Conservation (phyloP, 1,284 basidiomycete genomes). For the Moesziomyces sp. region DNA sequence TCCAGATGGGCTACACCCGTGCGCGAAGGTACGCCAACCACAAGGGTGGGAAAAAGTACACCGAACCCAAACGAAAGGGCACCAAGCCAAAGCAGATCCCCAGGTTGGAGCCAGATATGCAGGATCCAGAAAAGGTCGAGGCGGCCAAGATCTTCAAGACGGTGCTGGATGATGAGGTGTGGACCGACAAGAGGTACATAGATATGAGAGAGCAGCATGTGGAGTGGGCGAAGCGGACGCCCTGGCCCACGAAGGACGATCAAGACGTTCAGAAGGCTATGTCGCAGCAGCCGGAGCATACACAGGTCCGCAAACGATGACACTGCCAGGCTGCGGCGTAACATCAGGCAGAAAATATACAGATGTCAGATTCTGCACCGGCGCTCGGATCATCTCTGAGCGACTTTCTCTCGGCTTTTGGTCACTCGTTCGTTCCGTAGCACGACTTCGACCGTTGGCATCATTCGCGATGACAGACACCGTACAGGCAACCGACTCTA, state of each 20-base stretch:
- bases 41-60: slow-evolving; percentile 42
- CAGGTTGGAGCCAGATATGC: slow-evolving; percentile 12
- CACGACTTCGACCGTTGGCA: background rate
- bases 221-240: slow-evolving; percentile 10
- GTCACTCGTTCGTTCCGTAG: background rate
- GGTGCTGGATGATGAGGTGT: slow-evolving; percentile 26
- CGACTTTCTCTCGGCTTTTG: no score
- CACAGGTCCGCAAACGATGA: slow-evolving; percentile 5
- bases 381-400: slow-evolving; percentile 18
- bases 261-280: slow-evolving; percentile 19
- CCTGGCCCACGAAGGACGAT: slow-evolving; percentile 2
- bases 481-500: background rate
- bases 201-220: slow-evolving; percentile 24
- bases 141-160: slow-evolving; percentile 34
- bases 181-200: slow-evolving; percentile 25
- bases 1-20: slow-evolving; percentile 50
- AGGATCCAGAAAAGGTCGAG: slow-evolving; percentile 44
- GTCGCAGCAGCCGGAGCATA: slow-evolving; percentile 8
- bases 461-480: background rate
- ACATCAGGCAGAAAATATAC: no score
- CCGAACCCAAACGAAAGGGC: background rate
- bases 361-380: slow-evolving; percentile 13
- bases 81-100: slow-evolving; percentile 14
- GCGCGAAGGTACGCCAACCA: slow-evolving; percentile 48
- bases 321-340: no score